Evolutionary conservation across 2,329 filamentous ascomycete genomes (phyloP), one percentile per base, ranked within the genome.

Genomic region (Teratosphaeria nubilosa): DNA sequence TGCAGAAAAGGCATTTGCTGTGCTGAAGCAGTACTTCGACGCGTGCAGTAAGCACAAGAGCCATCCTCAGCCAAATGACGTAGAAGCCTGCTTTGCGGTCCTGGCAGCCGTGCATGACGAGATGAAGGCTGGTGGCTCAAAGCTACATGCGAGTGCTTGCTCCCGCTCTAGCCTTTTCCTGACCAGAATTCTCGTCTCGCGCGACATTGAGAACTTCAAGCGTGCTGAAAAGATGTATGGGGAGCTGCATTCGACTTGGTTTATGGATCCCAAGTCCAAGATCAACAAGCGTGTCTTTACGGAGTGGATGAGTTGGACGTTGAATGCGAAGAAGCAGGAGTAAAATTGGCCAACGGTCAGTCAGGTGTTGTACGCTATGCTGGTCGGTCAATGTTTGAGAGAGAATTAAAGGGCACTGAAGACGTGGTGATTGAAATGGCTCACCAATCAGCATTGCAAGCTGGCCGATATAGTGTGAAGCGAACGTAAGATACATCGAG

Each of bases 11-110:
- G 86, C 87, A 0, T 82, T 82, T 62, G 82, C 82, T n/a, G 81
- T 92, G 34, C 79, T 97, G 48, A 81, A 85, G 60, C 80, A 84
- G 59, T 90, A 89, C 69, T 85, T 86, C 57, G 87, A 86, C 69
- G 77, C 83, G 63, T 87, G 75, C 66, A 76, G 68, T 56, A 78
- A 73, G 76, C 76, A 64, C 71, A 77, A 65, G 70, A 75, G 52
- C 53, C 74, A 78, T 4, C 76, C 75, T 56, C 64, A 70, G 56
- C 71, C 82, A 1, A 73, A 76, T 7, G 58, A 64, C 14, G 66
- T 62, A 74, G 59, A 81, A 56, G 67, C 72, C 34, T 74, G 82
- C 45, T 78, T 86, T 69, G 74, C 75, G 10, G 73, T 90, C 9
- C 75, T 97, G 51, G 75, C 77, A 59, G 77, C 80, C 34, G 80